phyloP scores from a whole-genome alignment of 2,329 filamentous ascomycete species.

The Alternaria conjuncta region DNA sequence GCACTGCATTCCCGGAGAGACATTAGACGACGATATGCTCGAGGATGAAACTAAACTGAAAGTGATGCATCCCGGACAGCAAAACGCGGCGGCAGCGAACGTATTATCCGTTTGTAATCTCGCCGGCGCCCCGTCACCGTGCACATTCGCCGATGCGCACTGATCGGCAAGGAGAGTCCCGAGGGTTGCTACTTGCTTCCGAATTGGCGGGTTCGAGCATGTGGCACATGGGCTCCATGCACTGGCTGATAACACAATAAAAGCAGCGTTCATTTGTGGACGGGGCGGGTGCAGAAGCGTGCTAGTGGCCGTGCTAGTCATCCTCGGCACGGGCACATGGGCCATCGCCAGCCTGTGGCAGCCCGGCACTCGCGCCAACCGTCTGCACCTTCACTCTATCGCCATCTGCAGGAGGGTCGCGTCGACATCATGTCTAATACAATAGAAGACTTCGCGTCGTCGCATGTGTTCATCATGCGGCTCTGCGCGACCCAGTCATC shows the following conservation, averaged over 20 bases:
- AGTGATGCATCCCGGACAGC: neutral
- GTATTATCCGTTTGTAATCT: neutral
- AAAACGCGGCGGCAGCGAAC: neutral
- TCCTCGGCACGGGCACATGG: neutral
- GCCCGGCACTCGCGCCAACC: neutral
- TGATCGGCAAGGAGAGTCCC: too few species aligned
- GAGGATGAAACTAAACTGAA: neutral
- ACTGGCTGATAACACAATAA: neutral
- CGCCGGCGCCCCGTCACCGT: neutral
- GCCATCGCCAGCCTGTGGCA: neutral
- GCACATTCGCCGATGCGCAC: neutral
- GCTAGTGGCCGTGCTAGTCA: neutral
- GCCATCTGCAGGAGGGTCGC: neutral
- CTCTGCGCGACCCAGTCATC: neutral
- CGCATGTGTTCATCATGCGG: neutral
- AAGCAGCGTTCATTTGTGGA: neutral
- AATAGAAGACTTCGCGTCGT: neutral
- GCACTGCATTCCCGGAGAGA: neutral
- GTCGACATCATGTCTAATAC: neutral
- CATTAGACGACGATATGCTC: neutral
- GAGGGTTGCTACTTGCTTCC: neutral
- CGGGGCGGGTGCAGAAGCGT: neutral
- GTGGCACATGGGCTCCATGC: neutral
- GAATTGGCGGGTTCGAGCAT: neutral
- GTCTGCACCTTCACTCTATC: neutral